phyloP scores from a whole-genome alignment of 768 basidiomycete species.

The Fomitopsis serialis region DNA sequence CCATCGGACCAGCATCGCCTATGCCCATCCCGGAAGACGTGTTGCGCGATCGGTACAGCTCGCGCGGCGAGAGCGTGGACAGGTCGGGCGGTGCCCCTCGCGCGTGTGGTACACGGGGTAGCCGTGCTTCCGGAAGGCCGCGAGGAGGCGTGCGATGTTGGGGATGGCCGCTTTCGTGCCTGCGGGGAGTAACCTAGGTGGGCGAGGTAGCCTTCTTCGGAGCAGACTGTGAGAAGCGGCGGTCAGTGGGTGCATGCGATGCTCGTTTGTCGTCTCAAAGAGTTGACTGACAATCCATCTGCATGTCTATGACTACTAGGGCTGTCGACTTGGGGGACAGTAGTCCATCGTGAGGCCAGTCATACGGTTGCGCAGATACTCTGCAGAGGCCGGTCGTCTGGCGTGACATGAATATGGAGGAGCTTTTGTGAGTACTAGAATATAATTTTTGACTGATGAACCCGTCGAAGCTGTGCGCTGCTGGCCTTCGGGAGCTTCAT shows the following conservation, averaged over 20 bases:
- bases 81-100: slow-evolving; percentile 6
- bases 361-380: neutral
- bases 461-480: too few species aligned
- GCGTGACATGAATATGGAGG: too few species aligned
- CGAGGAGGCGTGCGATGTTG: neutral
- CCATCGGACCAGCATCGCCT: slow-evolving; percentile 4
- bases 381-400: too few species aligned
- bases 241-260: too few species aligned
- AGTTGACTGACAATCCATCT: neutral
- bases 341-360: neutral
- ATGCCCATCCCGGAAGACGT: slow-evolving; percentile 1
- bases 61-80: neutral
- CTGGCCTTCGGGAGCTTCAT: too few species aligned
- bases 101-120: slow-evolving; percentile 7
- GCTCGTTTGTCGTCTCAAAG: too few species aligned
- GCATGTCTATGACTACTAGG: slow-evolving; percentile 1
- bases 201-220: neutral
- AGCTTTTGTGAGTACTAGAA: too few species aligned
- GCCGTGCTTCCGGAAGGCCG: neutral
- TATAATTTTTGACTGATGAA: too few species aligned
- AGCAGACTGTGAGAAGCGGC: slow-evolving; percentile 1
- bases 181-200: neutral
- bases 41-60: slow-evolving; percentile 5
- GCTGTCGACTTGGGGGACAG: neutral
- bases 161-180: neutral